These are phyloP conservation scores for Geotrichum histeridarum DNA, from an alignment of 1,139 yeast species.

Conservation along the genomic window DNA sequence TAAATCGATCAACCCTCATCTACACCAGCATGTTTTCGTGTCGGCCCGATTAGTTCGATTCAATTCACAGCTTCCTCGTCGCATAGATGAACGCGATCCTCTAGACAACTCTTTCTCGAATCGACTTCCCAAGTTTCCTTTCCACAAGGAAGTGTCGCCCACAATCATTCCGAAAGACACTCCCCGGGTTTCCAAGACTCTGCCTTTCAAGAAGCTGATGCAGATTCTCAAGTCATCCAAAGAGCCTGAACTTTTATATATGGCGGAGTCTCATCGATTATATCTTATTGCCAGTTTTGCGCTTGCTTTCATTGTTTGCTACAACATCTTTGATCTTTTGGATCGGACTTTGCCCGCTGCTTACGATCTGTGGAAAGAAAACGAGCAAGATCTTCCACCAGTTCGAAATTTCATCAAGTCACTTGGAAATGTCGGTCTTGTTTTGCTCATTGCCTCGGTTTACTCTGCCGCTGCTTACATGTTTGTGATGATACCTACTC, in stretches of 20 bases:
- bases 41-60: background rate
- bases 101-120: slow-evolving; percentile 29
- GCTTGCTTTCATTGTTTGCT: slow-evolving; percentile 61
- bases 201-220: slow-evolving; percentile 60
- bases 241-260: slow-evolving; percentile 71
- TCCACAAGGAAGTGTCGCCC: slow-evolving; percentile 62
- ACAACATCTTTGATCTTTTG: slow-evolving; percentile 55
- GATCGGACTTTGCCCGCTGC: slow-evolving; percentile 59
- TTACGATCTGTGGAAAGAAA: slow-evolving; percentile 53
- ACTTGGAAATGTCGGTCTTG: slow-evolving; percentile 41
- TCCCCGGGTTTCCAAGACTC: slow-evolving; percentile 59
- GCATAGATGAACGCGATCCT: slow-evolving; percentile 24
- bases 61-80: slow-evolving; percentile 26
- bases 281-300: slow-evolving; percentile 69
- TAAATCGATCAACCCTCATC: background rate
- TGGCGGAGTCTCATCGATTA: slow-evolving; percentile 75
- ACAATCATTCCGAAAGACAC: slow-evolving; percentile 55
- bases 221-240: slow-evolving; percentile 52
- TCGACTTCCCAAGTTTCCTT: slow-evolving; percentile 52
- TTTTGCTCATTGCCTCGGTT: slow-evolving; percentile 42
- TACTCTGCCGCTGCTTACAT: slow-evolving; percentile 41
- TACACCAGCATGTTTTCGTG: background rate
- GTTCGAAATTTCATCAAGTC: slow-evolving; percentile 39
- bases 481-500: slow-evolving; percentile 54
- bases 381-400: slow-evolving; percentile 41